A percentile compares a stretch with the other conserved stretches of the same genome.
These are phyloP conservation scores for Rubroshorea leprosula DNA, from an alignment of 345 rosid species.

Conservation along the genomic window DNA sequence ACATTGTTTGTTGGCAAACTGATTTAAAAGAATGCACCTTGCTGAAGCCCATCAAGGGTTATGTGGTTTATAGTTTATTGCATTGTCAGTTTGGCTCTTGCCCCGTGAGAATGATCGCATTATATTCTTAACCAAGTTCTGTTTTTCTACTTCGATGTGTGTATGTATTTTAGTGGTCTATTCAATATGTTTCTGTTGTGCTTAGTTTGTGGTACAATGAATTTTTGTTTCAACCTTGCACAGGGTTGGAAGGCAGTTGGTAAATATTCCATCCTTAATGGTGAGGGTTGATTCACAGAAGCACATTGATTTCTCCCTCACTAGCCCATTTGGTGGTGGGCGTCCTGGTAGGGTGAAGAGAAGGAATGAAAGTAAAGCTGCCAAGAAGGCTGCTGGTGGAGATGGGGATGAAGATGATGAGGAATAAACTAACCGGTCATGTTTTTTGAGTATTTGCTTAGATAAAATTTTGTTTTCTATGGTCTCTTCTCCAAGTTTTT, in stretches of 20 bases:
- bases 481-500: no score
- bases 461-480: no score
- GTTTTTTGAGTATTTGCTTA: no score
- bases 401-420: constrained; percentile 19
- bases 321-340: constrained; percentile 52
- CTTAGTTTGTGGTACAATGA: not conserved
- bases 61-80: no score
- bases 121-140: not conserved
- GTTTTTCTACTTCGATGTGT: not conserved
- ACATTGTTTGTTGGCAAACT: no score
- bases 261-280: constrained; percentile 67
- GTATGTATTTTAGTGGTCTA: not conserved
- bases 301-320: constrained; percentile 65
- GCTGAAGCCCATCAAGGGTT: no score
- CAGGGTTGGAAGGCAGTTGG: constrained; percentile 76
- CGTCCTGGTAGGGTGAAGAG: constrained; percentile 40
- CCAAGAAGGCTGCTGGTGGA: constrained; percentile 28
- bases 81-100: no score
- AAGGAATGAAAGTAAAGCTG: constrained; percentile 32
- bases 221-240: not conserved
- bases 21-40: no score
- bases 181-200: not conserved
- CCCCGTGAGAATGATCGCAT: no score
- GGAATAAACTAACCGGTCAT: constrained; percentile 25
- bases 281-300: constrained; percentile 65